Conservation (phyloP, 2,329 filamentous ascomycete genomes). For the Daldinia sp. region DNA sequence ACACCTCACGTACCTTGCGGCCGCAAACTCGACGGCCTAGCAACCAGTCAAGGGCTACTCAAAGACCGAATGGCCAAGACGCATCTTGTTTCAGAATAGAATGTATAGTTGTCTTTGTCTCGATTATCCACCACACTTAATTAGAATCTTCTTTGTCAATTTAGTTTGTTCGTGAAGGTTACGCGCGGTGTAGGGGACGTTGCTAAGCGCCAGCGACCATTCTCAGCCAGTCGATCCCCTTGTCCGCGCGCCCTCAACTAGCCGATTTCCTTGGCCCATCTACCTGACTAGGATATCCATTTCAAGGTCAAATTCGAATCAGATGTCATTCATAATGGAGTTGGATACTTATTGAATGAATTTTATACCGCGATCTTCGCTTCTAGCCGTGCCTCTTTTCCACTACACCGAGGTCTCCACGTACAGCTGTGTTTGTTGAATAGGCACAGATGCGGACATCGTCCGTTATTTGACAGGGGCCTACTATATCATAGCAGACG, state of each 20-base stretch:
- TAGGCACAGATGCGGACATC: not conserved
- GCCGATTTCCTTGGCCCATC: slow-evolving; percentile 18
- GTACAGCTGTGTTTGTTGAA: not conserved
- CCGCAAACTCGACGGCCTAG: not conserved
- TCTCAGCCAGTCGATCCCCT: slow-evolving; percentile 43
- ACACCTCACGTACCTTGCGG: too few species aligned
- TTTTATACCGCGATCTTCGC: not conserved
- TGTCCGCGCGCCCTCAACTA: slow-evolving; percentile 29
- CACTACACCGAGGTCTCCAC: not conserved
- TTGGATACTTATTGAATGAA: not conserved
- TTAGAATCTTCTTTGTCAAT: slow-evolving; percentile 40
- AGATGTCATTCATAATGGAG: slow-evolving; percentile 5
- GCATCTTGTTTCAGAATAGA: slow-evolving; percentile 33
- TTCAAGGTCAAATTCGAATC: slow-evolving; percentile 5
- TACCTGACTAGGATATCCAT: slow-evolving; percentile 22
- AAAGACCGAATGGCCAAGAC: slow-evolving; percentile 23
- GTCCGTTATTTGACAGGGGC: not conserved
- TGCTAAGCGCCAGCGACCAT: slow-evolving; percentile 42
- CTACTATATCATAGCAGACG: not conserved
- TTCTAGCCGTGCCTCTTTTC: not conserved
- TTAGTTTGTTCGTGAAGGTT: slow-evolving; percentile 31
- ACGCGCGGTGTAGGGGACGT: slow-evolving; percentile 38
- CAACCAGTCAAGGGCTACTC: slow-evolving; percentile 27
- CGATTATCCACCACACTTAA: slow-evolving; percentile 18
- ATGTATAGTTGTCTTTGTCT: slow-evolving; percentile 37